A percentile compares a stretch with the other conserved stretches of the same genome.
phyloP scores from a whole-genome alignment of 768 basidiomycete species.

The Austroboletus eburneus region DNA sequence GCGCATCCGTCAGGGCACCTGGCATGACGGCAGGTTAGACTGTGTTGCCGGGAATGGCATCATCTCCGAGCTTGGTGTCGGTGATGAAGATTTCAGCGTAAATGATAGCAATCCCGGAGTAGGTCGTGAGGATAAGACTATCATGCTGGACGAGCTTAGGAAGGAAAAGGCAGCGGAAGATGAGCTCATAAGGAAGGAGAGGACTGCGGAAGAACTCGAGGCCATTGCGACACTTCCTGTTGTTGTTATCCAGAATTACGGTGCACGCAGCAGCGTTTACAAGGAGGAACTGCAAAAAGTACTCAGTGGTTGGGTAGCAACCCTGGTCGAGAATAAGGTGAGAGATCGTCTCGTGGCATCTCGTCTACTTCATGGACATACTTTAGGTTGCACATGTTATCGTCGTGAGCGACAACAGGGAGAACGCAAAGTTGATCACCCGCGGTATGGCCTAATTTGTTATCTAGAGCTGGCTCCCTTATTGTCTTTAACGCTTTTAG shows the following conservation, averaged over 20 bases:
- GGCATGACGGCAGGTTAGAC: conserved; percentile 87
- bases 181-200: conserved; percentile 28
- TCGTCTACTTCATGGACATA: not conserved
- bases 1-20: conserved; percentile 58
- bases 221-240: conserved; percentile 69
- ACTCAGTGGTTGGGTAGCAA: conserved; percentile 81
- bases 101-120: conserved; percentile 30
- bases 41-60: conserved; percentile 81
- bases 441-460: conserved; percentile 47
- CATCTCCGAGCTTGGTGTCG: conserved; percentile 82
- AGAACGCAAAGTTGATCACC: conserved; percentile 79
- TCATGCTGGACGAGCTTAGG: conserved; percentile 17
- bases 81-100: conserved; percentile 57
- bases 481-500: conserved; percentile 34
- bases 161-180: conserved; percentile 31
- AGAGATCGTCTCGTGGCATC: conserved; percentile 5
- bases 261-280: conserved; percentile 47
- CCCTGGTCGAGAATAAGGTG: conserved; percentile 77
- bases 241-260: conserved; percentile 82
- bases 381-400: conserved; percentile 85
- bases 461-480: not conserved
- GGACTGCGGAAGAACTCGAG: conserved; percentile 41
- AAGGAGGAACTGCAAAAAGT: conserved; percentile 72
- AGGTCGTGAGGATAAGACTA: conserved; percentile 3
- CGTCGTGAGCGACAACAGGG: conserved; percentile 85